These are phyloP conservation scores for Neurospora sp. DNA, from an alignment of 495 filamentous ascomycete genomes.

Conservation along the genomic window DNA sequence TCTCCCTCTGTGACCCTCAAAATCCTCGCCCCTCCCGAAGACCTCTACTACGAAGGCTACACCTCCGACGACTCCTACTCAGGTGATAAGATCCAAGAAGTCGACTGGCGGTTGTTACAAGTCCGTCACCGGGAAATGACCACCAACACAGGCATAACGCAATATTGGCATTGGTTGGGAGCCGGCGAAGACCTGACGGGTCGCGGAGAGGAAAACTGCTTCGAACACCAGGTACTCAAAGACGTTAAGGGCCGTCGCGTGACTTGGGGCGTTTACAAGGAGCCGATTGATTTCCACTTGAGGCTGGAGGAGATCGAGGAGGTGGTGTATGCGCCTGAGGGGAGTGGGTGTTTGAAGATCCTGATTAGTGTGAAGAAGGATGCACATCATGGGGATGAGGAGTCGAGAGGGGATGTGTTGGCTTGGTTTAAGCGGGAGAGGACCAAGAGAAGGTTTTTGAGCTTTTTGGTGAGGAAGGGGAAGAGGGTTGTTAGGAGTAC, in stretches of 20 bases:
- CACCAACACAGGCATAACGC: constrained; percentile 31
- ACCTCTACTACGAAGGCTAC: constrained; percentile 31
- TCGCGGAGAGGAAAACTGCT: constrained; percentile 18
- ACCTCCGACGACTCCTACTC: constrained; percentile 34
- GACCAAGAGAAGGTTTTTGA: constrained; percentile 36
- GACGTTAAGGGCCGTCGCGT: constrained; percentile 22
- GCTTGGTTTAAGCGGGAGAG: constrained; percentile 35
- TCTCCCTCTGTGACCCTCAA: not conserved
- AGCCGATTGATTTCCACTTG: constrained; percentile 36
- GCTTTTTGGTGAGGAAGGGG: constrained; percentile 28
- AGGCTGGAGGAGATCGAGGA: constrained; percentile 25
- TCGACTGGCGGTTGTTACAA: constrained; percentile 38
- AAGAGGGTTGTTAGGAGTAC: constrained; percentile 24
- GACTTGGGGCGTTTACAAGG: constrained; percentile 36
- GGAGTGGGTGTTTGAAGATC: constrained; percentile 17
- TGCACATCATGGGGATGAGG: not conserved
- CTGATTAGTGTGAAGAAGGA: constrained; percentile 19
- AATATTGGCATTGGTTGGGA: constrained; percentile 38
- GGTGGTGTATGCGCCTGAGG: constrained; percentile 21
- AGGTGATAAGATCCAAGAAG: constrained; percentile 23
- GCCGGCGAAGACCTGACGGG: not conserved
- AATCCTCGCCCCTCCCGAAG: constrained; percentile 5
- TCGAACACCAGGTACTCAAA: constrained; percentile 40
- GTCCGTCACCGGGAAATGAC: constrained; percentile 30
- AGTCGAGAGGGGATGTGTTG: constrained; percentile 24